phyloP scores from a whole-genome alignment of 1,284 basidiomycete species.

The Boletus hoseneyae region DNA sequence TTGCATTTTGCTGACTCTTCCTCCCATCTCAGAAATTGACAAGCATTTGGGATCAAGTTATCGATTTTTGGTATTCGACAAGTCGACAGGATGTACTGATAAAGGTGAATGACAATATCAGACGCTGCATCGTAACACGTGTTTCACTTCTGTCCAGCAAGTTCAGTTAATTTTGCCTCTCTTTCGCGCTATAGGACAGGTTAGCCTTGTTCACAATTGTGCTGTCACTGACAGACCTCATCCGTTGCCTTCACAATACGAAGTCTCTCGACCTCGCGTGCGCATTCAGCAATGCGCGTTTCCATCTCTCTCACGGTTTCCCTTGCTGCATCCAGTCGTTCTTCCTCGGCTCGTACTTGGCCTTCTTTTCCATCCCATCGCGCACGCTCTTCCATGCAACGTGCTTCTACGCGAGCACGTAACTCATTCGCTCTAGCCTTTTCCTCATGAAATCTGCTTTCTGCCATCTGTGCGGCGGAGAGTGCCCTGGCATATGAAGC shows the following conservation, averaged over 20 bases:
- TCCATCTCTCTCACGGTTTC: slow-evolving; percentile 24
- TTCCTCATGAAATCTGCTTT: slow-evolving; percentile 29
- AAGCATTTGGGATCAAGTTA: not conserved
- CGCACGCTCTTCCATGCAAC: slow-evolving; percentile 28
- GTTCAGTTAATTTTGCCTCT: slow-evolving; percentile 20
- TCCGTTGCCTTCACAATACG: slow-evolving; percentile 32
- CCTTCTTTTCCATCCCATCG: slow-evolving; percentile 32
- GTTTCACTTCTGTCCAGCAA: slow-evolving; percentile 17
- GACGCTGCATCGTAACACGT: not conserved
- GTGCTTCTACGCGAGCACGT: slow-evolving; percentile 28
- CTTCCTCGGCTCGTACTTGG: slow-evolving; percentile 29
- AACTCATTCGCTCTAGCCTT: slow-evolving; percentile 22
- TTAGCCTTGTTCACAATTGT: slow-evolving; percentile 9
- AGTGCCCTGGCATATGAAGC: slow-evolving; percentile 26
- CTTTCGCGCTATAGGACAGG: slow-evolving; percentile 29
- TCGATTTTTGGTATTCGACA: slow-evolving; percentile 3
- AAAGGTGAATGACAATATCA: not conserved
- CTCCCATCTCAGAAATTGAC: slow-evolving; percentile 4
- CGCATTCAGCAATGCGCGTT: slow-evolving; percentile 28
- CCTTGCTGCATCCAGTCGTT: slow-evolving; percentile 33
- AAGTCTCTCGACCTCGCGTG: slow-evolving; percentile 31
- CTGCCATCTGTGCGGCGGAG: slow-evolving; percentile 27
- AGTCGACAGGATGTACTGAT: not conserved
- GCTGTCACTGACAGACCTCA: slow-evolving; percentile 22
- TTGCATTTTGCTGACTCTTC: slow-evolving; percentile 14